Evolutionary conservation across 139 green algal species (phyloP), one percentile per base, ranked within the genome.

Genomic region (Chlamydomonas sp.): DNA sequence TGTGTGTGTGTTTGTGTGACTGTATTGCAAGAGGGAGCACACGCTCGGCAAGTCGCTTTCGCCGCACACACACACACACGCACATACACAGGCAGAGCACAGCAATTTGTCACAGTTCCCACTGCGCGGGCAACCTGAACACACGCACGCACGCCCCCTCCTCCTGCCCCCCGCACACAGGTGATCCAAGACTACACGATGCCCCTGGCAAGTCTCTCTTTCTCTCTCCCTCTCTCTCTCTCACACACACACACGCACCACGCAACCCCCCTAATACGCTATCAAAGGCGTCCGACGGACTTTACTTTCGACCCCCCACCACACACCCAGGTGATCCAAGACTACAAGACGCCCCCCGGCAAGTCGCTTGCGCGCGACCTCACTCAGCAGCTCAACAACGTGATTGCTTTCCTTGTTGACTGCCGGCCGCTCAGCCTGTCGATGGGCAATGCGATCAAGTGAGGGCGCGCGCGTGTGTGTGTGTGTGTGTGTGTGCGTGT

Each of bases 371-470:
- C 74, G 0, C 85, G 90, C 37, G 91, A 97, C 77, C 76, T 97
- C 30, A 85, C 79, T 5, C 71, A 76, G 3, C 68, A 82, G 29
- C 70, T 97, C 62, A 96, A 93, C 70, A 74, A 67, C n/a, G 73
- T 83, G 58, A 88, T 97, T 34, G 73, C 83, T 65, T 97, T 97
- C 75, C 77, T 97, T 68, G 86, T 79, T 48, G 69, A 84, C 22
- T 97, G 93, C 79, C 85, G 92, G 2, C 90, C 93, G 8, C 81
- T 97, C 47, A 78, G 76, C 3, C 74, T 93, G 22, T 80, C 81
- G 66, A 97, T 98, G 91, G 88, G 87, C 79, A 97, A 96, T 58
- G 88, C 88, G 48, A 95, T 97, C 78, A 92, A 91, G 69, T 73
- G n/a, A n/a, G n/a, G n/a, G n/a, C n/a, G n/a, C n/a, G n/a, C n/a